Conservation (phyloP, 176 grass and related monocot genomes). For the Hsuehochloa calcarea region DNA sequence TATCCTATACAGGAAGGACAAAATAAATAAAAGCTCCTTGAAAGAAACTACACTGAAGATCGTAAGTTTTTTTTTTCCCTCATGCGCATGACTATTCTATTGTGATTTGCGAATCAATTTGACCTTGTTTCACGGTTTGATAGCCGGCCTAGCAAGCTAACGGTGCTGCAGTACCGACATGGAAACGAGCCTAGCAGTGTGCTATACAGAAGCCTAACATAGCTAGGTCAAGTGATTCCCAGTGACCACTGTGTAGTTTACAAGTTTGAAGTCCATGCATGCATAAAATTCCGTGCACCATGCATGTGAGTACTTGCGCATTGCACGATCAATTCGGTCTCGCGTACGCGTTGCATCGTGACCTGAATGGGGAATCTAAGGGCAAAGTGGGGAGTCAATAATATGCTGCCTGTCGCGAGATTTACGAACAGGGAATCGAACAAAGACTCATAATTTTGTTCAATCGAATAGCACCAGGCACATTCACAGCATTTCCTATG, state of each 20-base stretch:
- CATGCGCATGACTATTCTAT: too few species aligned
- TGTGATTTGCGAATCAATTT: too few species aligned
- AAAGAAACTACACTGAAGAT: too few species aligned
- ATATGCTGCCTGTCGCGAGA: not conserved
- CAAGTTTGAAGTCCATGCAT: not conserved
- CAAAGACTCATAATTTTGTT: too few species aligned
- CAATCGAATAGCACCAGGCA: too few species aligned
- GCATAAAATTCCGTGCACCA: not conserved
- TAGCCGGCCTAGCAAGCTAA: slow-evolving; percentile 9
- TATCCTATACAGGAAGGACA: too few species aligned
- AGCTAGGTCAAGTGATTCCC: not conserved
- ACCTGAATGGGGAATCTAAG: not conserved
- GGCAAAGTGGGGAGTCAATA: not conserved
- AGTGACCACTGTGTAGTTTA: not conserved
- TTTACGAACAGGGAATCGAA: not conserved
- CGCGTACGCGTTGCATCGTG: too few species aligned
- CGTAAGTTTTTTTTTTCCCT: too few species aligned
- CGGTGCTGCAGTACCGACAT: not conserved
- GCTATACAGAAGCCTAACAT: not conserved
- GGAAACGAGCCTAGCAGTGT: not conserved
- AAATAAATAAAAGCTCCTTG: too few species aligned
- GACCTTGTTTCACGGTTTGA: not conserved
- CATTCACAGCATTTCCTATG: too few species aligned
- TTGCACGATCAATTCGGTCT: not conserved
- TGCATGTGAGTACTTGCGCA: not conserved